Percentiles rank a stretch among this genome's conserved stretches.
These are phyloP conservation scores for Ophiostoma australiae DNA, from an alignment of 2,329 filamentous ascomycete species.

Conservation along the genomic window DNA sequence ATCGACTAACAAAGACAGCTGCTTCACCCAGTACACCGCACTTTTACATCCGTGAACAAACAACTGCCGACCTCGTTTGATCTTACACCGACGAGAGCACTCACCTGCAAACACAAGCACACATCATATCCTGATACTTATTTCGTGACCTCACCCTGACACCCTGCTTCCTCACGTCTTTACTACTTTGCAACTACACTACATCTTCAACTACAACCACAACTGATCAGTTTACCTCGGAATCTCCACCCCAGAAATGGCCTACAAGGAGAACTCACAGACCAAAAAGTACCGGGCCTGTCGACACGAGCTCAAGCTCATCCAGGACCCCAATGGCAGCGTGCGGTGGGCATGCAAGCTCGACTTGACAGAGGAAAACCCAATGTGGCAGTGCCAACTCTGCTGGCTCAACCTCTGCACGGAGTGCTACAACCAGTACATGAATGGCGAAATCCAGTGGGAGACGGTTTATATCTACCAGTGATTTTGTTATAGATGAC, in stretches of 20 bases:
- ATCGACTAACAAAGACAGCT: neutral
- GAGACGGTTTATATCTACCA: neutral
- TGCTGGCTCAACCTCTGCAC: constrained; percentile 64
- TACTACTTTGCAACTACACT: neutral
- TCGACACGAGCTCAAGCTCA: constrained; percentile 9
- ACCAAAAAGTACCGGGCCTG: constrained; percentile 4
- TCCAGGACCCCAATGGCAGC: constrained; percentile 43
- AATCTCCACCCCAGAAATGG: neutral
- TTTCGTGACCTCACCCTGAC: neutral
- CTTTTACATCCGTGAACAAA: neutral
- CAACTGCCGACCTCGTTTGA: neutral
- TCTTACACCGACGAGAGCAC: neutral
- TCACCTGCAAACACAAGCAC: neutral
- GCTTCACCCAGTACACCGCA: neutral
- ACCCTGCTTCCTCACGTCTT: neutral
- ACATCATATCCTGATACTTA: neutral
- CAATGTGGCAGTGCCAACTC: constrained; percentile 64
- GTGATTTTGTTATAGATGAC: neutral
- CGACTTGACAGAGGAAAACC: constrained; percentile 61
- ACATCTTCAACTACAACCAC: neutral
- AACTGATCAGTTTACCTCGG: neutral
- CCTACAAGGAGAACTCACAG: neutral
- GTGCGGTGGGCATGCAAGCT: constrained; percentile 62
- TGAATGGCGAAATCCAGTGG: constrained; percentile 1
- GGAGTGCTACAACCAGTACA: constrained; percentile 38